Evolutionary conservation across 2,329 filamentous ascomycete species (phyloP), one percentile per base, ranked within the genome.

Genomic region (Sporothrix dimorphospora): DNA sequence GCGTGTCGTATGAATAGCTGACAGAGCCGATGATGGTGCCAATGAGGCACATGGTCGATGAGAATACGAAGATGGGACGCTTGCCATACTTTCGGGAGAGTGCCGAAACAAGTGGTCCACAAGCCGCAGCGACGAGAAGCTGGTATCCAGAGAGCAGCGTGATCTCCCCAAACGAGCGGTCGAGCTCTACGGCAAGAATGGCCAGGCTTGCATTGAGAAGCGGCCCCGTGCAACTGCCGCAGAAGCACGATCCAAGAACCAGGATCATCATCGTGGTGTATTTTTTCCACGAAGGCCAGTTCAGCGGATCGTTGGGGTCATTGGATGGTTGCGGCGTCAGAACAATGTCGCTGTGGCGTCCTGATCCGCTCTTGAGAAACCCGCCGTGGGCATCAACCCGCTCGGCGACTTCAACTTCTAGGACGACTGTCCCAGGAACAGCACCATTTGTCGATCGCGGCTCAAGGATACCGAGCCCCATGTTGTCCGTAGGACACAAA

Each of bases 71-170:
- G 11, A 65, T 38, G 5, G 59, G 59, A 11, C 59, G 59, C 38
- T 65, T 65, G 38, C 59, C 59, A 11, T 65, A 65, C 19, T 65
- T 65, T 14, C 59, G 34, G 14, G 59, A 65, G 3, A 65, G 59
- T 12, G 40, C 59, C 16, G 59, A 65, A 8, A 65, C 59, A 5
- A 65, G 7, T 1, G 59, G 59, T 14, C 59, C 59, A 27, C 59
- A 42, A 14, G 59, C 59, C 0, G 38, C 59, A 6, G 59, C 59
- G 14, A 65, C 59, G 14, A 65, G 59, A 45, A 65, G 59, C 40
- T 65, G 59, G 40, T 65, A 65, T n/a, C 59, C 59, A 4, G 59
- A 65, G n/a, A 65, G 21, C 1, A 65, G 59, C n/a, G 59, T 65
- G 19, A 65, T 65, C 19, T 24, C 12, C 2, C 59, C 59, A 65